Conservation (phyloP, 768 basidiomycete species). For the Exsudoporus frostii region DNA sequence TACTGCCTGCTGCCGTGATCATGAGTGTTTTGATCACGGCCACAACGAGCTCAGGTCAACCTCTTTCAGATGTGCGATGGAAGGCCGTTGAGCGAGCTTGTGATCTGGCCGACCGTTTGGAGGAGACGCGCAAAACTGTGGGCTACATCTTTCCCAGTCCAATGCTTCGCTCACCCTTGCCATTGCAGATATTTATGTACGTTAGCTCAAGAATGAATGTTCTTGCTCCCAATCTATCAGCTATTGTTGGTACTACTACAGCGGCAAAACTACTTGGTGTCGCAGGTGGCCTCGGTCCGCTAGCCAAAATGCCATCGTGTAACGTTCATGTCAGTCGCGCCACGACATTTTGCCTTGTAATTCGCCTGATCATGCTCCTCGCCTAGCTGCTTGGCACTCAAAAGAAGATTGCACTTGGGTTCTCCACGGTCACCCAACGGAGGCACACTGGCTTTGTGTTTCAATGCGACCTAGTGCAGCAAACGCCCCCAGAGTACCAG, state of each 20-base stretch:
- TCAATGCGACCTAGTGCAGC: constrained; percentile 85
- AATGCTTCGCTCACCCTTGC: constrained; percentile 1
- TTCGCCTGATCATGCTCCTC: constrained; percentile 1
- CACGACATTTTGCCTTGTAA: background rate
- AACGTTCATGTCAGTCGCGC: constrained; percentile 79
- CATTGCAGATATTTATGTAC: constrained; percentile 88
- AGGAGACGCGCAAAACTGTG: constrained; percentile 88
- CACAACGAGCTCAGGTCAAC: constrained; percentile 81
- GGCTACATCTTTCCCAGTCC: background rate
- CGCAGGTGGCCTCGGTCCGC: constrained; percentile 86
- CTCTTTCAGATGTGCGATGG: constrained; percentile 71
- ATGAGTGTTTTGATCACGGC: constrained; percentile 97
- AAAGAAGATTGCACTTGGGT: constrained; percentile 87
- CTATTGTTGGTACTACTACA: constrained; percentile 97
- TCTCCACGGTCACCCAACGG: constrained; percentile 82
- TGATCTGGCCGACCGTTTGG: constrained; percentile 82
- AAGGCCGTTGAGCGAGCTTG: constrained; percentile 79
- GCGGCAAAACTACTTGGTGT: constrained; percentile 98
- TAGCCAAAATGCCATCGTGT: constrained; percentile 93
- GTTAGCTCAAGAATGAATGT: constrained; percentile 99
- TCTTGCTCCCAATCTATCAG: constrained; percentile 96
- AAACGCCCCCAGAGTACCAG: constrained; percentile 85
- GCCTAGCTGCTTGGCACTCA: constrained; percentile 87
- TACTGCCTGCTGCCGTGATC: constrained; percentile 85
- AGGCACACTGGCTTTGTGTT: constrained; percentile 97